phyloP scores from a whole-genome alignment of 208 protist species.

The Crithidia mellificae region DNA sequence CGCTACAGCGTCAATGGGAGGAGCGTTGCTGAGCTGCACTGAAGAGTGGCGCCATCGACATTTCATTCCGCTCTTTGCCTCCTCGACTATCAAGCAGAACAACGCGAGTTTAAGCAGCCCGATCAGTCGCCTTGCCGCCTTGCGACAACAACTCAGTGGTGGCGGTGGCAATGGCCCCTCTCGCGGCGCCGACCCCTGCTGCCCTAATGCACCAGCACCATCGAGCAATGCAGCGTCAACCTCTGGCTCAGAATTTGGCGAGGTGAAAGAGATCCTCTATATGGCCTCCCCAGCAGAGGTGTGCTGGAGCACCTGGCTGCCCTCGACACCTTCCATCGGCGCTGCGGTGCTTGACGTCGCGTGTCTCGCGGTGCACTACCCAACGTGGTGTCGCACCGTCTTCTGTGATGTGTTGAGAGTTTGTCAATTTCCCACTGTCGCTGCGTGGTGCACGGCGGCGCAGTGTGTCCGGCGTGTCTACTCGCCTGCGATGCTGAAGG shows the following conservation, averaged over 20 bases:
- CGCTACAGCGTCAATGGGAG: too few relatives aligned
- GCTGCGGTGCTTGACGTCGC: too few relatives aligned
- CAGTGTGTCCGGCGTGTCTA: conserved; percentile 12
- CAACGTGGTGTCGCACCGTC: conserved; percentile 11
- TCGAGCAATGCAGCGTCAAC: too few relatives aligned
- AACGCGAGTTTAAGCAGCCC: background rate
- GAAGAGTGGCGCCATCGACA: conserved; percentile 5
- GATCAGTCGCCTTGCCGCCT: conserved; percentile 14
- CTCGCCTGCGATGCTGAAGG: conserved; percentile 12
- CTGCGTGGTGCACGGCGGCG: conserved; percentile 46
- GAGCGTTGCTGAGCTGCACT: background rate
- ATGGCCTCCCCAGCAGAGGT: conserved; percentile 49
- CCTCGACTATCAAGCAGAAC: background rate
- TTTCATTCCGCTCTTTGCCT: conserved; percentile 24
- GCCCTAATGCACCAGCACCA: too few relatives aligned
- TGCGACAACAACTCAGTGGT: conserved; percentile 8
- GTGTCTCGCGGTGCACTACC: conserved; percentile 30
- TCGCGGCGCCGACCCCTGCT: too few relatives aligned
- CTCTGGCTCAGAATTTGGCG: background rate
- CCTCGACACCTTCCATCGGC: too few relatives aligned
- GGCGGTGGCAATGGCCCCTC: too few relatives aligned
- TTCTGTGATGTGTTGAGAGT: conserved; percentile 37
- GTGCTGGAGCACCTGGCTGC: conserved; percentile 46
- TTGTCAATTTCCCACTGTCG: conserved; percentile 35
- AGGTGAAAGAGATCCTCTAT: conserved; percentile 10